These are phyloP conservation scores for Brasenia schreberi DNA, from an alignment of 164 flowering plant genomes.

Conservation along the genomic window DNA sequence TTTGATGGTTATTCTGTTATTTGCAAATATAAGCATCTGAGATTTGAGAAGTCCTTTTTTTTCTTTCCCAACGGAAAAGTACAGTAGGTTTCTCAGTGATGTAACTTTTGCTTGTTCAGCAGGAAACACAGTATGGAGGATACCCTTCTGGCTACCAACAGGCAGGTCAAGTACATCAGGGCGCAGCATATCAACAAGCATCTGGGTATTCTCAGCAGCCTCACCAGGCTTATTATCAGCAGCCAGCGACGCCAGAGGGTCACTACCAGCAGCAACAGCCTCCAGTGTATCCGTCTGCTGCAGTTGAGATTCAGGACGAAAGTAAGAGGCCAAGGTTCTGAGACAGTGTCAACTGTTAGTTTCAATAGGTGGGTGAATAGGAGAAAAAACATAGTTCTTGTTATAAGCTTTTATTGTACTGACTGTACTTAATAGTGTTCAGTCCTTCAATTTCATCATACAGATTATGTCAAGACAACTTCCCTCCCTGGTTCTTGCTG, in stretches of 20 bases:
- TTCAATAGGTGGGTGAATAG: no score
- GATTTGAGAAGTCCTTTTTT: no score
- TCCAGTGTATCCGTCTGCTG: not conserved
- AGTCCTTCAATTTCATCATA: no score
- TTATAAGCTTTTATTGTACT: no score
- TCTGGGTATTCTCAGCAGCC: not conserved
- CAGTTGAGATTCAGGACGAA: not conserved
- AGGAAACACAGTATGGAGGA: not conserved
- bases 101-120: not conserved
- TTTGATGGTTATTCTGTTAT: no score
- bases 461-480: no score
- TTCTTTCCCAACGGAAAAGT: no score
- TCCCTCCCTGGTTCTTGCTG: no score
- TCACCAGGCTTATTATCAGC: not conserved
- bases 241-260: not conserved
- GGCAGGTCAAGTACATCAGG: not conserved
- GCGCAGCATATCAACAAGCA: not conserved
- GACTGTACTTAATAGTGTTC: no score
- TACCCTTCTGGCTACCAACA: not conserved
- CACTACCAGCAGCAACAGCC: constrained; percentile 1
- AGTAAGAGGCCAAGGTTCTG: not conserved
- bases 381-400: no score
- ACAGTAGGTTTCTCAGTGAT: no score
- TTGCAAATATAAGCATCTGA: no score
- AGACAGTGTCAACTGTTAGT: not conserved